Evolutionary conservation across 495 filamentous ascomycete species (phyloP).

Genomic region (Penicillium flavigenum): DNA sequence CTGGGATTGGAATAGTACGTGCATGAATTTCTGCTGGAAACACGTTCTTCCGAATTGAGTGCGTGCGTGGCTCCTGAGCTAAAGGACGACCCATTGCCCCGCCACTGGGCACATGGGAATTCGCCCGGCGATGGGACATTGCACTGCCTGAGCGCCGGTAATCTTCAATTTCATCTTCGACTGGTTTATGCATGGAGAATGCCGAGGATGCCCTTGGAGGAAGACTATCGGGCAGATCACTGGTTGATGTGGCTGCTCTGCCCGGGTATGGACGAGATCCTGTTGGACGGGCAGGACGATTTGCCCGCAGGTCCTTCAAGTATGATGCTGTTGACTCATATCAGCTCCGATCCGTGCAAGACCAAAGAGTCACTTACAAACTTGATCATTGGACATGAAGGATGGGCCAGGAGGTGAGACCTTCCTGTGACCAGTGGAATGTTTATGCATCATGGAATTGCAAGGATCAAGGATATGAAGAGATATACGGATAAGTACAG

Average conservation of each 20-base stretch:
- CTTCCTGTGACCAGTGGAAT: conserved; percentile 53
- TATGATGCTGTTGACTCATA: conserved; percentile 57
- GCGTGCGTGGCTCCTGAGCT: conserved; percentile 42
- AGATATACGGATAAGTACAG: conserved; percentile 10
- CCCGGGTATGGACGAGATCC: conserved; percentile 76
- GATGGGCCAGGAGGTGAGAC: conserved; percentile 69
- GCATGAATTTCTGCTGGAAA: conserved; percentile 41
- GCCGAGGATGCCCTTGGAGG: conserved; percentile 50
- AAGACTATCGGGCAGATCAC: conserved; percentile 36
- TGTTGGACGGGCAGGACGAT: conserved; percentile 69
- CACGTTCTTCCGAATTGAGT: conserved; percentile 40
- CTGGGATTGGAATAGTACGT: conserved; percentile 25
- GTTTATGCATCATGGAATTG: conserved; percentile 38
- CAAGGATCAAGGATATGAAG: conserved; percentile 7
- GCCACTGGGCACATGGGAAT: conserved; percentile 34
- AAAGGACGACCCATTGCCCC: conserved; percentile 44
- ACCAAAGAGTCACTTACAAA: conserved; percentile 59
- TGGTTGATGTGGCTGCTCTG: conserved; percentile 37
- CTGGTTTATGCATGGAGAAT: conserved; percentile 37
- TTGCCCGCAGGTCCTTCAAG: conserved; percentile 75
- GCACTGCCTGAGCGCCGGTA: conserved; percentile 50
- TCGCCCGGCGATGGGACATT: conserved; percentile 49
- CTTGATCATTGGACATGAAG: conserved; percentile 85
- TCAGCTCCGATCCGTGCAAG: conserved; percentile 15
- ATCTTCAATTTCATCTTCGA: conserved; percentile 22